Conservation (phyloP, 2,329 filamentous ascomycete species). For the Hypoxylon sp. region DNA sequence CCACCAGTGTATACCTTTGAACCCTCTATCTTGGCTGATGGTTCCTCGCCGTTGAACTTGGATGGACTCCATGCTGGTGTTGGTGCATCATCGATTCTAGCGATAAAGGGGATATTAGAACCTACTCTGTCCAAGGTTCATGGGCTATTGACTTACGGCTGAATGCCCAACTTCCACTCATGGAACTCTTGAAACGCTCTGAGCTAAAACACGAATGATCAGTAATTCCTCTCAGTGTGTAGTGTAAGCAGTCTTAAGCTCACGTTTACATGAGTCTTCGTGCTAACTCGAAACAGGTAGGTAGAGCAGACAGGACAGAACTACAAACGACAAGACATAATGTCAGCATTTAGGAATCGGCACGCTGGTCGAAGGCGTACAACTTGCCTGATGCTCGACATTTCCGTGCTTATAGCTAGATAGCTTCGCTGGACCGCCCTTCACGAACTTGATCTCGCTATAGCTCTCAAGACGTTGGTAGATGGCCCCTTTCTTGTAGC, state of each 20-base stretch:
- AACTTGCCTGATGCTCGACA: conserved; percentile 51
- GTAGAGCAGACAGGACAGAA: conserved; percentile 60
- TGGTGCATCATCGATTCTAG: conserved; percentile 49
- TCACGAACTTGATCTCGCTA: conserved; percentile 51
- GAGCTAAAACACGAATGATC: conserved; percentile 42
- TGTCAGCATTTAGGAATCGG: too few relatives aligned
- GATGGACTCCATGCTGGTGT: conserved; percentile 46
- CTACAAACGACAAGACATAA: conserved; percentile 41
- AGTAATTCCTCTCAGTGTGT: background rate
- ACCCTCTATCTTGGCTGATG: conserved; percentile 46
- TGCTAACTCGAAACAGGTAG: conserved; percentile 44
- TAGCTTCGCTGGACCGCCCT: conserved; percentile 52
- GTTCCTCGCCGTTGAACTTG: conserved; percentile 50
- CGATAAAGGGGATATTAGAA: background rate
- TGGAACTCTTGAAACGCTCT: conserved; percentile 54
- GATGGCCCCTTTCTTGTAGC: conserved; percentile 57
- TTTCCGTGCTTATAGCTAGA: conserved; percentile 53
- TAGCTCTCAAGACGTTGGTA: conserved; percentile 41
- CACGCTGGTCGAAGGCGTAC: too few relatives aligned
- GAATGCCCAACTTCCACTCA: conserved; percentile 47
- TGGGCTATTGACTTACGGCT: conserved; percentile 47
- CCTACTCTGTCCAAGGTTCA: too few relatives aligned
- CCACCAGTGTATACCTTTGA: conserved; percentile 54
- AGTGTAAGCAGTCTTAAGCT: conserved; percentile 38
- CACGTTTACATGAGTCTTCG: conserved; percentile 32